These are phyloP conservation scores for Phylloboletellus chloephorus DNA, from an alignment of 1,284 basidiomycete genomes.

Conservation along the genomic window DNA sequence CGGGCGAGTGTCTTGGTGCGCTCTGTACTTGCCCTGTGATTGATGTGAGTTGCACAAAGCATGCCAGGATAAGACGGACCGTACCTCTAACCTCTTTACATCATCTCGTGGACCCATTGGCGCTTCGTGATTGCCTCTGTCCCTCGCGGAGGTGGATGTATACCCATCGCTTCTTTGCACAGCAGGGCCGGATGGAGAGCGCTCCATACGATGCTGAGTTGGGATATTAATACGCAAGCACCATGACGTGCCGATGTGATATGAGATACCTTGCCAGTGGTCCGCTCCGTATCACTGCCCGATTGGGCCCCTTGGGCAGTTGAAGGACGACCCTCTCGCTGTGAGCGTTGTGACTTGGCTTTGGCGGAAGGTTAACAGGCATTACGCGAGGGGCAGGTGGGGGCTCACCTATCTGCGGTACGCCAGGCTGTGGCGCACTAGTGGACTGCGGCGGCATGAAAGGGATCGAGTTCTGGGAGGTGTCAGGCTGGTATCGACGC, in stretches of 20 bases:
- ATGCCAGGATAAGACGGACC: neutral
- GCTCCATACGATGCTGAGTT: conserved; percentile 31
- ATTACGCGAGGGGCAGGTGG: conserved; percentile 35
- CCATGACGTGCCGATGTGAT: conserved; percentile 9
- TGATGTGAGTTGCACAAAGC: conserved; percentile 6
- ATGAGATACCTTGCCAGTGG: conserved; percentile 25
- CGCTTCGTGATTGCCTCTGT: conserved; percentile 26
- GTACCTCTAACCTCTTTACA: conserved; percentile 27
- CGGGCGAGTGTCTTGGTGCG: conserved; percentile 25
- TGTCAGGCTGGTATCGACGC: conserved; percentile 30
- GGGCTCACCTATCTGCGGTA: conserved; percentile 29
- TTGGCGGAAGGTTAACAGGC: conserved; percentile 34
- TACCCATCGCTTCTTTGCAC: conserved; percentile 31
- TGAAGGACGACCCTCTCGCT: conserved; percentile 28
- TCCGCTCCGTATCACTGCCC: conserved; percentile 30
- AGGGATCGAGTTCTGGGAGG: conserved; percentile 27
- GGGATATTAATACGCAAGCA: conserved; percentile 18
- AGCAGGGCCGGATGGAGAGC: conserved; percentile 29
- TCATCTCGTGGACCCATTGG: conserved; percentile 25
- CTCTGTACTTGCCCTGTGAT: conserved; percentile 21
- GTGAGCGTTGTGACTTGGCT: conserved; percentile 30
- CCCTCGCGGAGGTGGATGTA: conserved; percentile 22
- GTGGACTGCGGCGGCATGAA: conserved; percentile 17
- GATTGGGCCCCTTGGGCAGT: conserved; percentile 30
- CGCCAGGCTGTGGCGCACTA: conserved; percentile 19